Percentiles rank a stretch among this genome's conserved stretches.
Conservation (phyloP, 768 basidiomycete species). For the Collybiopsis confluens region DNA sequence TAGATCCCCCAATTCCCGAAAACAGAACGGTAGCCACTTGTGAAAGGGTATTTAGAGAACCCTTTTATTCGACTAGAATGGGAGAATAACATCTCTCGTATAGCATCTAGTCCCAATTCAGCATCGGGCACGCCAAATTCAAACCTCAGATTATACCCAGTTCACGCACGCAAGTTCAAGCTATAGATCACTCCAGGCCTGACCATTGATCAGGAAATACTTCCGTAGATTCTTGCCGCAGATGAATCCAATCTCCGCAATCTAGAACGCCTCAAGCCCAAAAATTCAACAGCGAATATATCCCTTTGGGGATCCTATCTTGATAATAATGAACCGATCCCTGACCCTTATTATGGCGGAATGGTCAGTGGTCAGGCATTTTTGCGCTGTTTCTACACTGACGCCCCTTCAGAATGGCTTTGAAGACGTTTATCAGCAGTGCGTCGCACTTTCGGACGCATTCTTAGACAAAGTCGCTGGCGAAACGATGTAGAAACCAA, state of each 20-base stretch:
- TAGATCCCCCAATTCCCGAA: neutral
- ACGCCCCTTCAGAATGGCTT: conserved; percentile 49
- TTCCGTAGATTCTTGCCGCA: conserved; percentile 80
- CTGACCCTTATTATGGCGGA: conserved; percentile 83
- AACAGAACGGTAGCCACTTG: conserved; percentile 67
- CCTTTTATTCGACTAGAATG: neutral
- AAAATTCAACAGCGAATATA: conserved; percentile 56
- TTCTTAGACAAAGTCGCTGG: conserved; percentile 66
- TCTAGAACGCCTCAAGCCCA: conserved; percentile 47
- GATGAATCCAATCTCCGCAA: conserved; percentile 72
- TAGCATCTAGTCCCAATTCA: conserved; percentile 73
- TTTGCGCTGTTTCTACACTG: neutral
- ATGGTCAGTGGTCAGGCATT: conserved; percentile 34
- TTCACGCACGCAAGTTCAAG: neutral
- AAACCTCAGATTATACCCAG: conserved; percentile 9
- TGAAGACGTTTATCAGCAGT: conserved; percentile 75
- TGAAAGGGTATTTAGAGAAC: conserved; percentile 45
- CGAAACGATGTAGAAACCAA: conserved; percentile 19
- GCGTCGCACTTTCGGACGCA: conserved; percentile 67
- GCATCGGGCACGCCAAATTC: conserved; percentile 64
- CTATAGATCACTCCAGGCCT: conserved; percentile 37
- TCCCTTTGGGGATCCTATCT: conserved; percentile 79
- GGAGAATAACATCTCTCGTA: conserved; percentile 4
- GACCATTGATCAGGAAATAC: conserved; percentile 56
- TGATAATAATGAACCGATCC: conserved; percentile 65